A percentile compares a stretch with the other conserved stretches of the same genome.
phyloP scores from a whole-genome alignment of 495 filamentous ascomycete genomes.

The Podospora comata region DNA sequence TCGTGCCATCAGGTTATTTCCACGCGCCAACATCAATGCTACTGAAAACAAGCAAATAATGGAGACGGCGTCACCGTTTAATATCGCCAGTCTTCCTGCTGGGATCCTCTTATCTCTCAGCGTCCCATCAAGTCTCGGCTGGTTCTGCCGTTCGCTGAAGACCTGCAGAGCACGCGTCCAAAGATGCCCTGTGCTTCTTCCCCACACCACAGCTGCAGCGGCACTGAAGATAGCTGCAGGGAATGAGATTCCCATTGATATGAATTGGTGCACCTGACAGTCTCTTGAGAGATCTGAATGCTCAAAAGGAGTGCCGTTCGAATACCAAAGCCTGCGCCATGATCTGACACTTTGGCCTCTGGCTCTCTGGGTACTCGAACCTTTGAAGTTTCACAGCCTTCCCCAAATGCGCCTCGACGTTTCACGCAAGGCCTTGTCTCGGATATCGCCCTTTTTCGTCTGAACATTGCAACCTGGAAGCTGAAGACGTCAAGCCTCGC shows the following conservation, averaged over 20 bases:
- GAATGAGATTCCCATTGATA: no score
- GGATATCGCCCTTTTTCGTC: constrained; percentile 9
- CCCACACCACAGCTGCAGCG: background rate
- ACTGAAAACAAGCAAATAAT: background rate
- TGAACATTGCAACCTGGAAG: background rate
- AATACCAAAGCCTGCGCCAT: background rate
- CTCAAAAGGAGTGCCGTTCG: background rate
- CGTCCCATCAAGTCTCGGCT: background rate
- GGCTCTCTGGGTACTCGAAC: background rate
- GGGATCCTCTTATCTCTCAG: background rate
- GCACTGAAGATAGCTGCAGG: no score
- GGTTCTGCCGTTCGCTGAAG: background rate
- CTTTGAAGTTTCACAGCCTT: constrained; percentile 6
- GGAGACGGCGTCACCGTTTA: background rate
- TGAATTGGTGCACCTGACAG: no score
- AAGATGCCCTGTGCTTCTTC: background rate
- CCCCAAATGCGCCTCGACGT: constrained; percentile 1
- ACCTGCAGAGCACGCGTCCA: background rate
- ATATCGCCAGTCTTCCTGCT: background rate
- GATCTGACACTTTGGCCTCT: background rate
- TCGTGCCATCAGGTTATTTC: background rate
- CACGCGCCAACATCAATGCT: background rate
- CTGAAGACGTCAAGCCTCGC: background rate
- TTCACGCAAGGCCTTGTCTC: constrained; percentile 12
- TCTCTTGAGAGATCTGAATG: no score